phyloP scores from a whole-genome alignment of 2,329 filamentous ascomycete genomes.

The Nigrospora osmanthi region DNA sequence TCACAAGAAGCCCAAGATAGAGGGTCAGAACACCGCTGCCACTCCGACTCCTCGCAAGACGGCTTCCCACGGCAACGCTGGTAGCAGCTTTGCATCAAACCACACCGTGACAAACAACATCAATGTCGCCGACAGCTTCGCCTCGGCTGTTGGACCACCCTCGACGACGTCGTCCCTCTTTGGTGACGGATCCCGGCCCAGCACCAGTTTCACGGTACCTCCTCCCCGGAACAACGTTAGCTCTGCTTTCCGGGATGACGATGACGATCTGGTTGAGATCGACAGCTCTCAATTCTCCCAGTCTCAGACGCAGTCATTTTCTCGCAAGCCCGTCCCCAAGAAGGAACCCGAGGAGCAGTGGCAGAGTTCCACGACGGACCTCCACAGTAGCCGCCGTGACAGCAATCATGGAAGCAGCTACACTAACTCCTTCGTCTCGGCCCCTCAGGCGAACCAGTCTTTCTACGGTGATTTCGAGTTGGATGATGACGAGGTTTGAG shows the following conservation, averaged over 20 bases:
- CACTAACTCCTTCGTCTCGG: too few species aligned
- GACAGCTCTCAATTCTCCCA: conserved; percentile 1
- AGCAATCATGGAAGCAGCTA: too few species aligned
- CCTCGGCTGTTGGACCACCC: too few species aligned
- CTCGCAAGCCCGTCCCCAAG: too few species aligned
- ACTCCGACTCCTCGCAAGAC: conserved; percentile 1
- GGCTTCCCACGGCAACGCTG: too few species aligned
- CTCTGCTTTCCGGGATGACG: not conserved
- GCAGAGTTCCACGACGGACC: too few species aligned
- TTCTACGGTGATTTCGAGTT: too few species aligned
- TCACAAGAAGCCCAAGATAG: conserved; percentile 3
- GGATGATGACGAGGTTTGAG: too few species aligned
- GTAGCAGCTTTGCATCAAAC: too few species aligned
- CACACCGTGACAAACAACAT: not conserved
- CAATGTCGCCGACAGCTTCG: not conserved
- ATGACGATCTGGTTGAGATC: conserved; percentile 5
- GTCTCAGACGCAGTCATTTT: not conserved
- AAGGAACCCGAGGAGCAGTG: too few species aligned
- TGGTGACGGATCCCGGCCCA: conserved; percentile 6
- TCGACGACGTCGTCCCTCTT: not conserved
- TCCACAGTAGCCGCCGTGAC: too few species aligned
- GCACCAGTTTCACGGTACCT: not conserved
- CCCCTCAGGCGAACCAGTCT: too few species aligned
- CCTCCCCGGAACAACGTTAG: not conserved
- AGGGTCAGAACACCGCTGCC: not conserved